Evolutionary conservation across 1,139 yeast species (phyloP).

Genomic region (Pichia inconspicua): DNA sequence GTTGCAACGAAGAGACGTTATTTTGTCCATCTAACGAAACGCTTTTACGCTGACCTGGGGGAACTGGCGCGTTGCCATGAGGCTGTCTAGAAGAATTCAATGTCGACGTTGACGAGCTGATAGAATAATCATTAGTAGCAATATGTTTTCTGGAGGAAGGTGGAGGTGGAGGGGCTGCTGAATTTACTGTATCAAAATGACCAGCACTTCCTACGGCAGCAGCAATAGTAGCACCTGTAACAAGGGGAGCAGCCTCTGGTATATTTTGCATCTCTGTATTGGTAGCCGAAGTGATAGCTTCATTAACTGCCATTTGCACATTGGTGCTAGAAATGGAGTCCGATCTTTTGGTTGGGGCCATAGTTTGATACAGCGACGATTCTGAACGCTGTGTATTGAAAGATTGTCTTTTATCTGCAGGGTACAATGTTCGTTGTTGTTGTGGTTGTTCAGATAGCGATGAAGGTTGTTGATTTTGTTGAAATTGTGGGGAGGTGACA

Average conservation of each 20-base stretch:
- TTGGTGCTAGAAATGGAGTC: conserved; percentile 18
- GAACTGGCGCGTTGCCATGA: conserved; percentile 26
- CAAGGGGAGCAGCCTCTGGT: conserved; percentile 8
- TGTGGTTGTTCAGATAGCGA: not conserved
- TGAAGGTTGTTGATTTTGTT: not conserved
- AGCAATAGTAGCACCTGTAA: conserved; percentile 5
- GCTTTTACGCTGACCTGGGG: conserved; percentile 26
- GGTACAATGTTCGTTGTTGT: not conserved
- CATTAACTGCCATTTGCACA: conserved; percentile 9
- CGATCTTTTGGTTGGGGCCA: conserved; percentile 20
- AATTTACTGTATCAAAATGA: conserved; percentile 7
- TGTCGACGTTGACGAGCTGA: not conserved
- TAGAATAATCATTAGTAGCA: conserved; percentile 11
- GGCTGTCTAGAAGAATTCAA: conserved; percentile 14
- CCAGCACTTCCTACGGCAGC: conserved; percentile 12
- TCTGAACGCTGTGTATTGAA: conserved; percentile 4
- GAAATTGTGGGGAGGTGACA: not conserved
- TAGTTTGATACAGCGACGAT: conserved; percentile 17
- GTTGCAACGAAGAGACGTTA: conserved; percentile 9
- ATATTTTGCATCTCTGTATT: conserved; percentile 9
- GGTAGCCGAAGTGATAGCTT: conserved; percentile 3
- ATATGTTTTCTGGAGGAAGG: conserved; percentile 60
- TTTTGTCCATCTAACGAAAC: conserved; percentile 4
- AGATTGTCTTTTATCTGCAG: conserved; percentile 1
- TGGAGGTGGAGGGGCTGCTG: conserved; percentile 42